These are phyloP conservation scores for Eremothecium coryli DNA, from an alignment of 1,139 yeast genomes.

Conservation along the genomic window DNA sequence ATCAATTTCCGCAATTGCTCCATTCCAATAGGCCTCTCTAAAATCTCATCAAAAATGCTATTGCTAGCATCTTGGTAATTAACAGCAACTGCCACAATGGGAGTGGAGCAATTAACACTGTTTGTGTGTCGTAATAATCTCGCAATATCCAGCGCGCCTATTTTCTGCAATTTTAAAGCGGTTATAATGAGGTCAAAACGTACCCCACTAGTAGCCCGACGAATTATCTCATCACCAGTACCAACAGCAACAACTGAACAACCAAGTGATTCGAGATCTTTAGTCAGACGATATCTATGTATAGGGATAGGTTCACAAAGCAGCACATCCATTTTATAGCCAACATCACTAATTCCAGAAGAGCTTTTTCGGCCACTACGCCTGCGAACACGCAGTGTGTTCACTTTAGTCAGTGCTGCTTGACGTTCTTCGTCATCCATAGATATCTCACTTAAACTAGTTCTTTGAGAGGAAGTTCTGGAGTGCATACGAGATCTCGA, in stretches of 20 bases:
- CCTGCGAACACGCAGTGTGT: constrained; percentile 25
- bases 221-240: constrained; percentile 73
- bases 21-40: constrained; percentile 65
- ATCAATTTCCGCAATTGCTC: constrained; percentile 34
- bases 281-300: constrained; percentile 59
- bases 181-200: constrained; percentile 78
- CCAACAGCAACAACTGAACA: constrained; percentile 74
- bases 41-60: constrained; percentile 57
- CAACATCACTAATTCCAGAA: constrained; percentile 14
- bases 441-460: constrained; percentile 19
- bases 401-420: constrained; percentile 26
- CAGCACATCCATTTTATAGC: constrained; percentile 47
- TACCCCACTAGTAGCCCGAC: constrained; percentile 75
- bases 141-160: constrained; percentile 65
- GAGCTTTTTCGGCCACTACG: constrained; percentile 25
- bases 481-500: constrained; percentile 10
- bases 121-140: constrained; percentile 69
- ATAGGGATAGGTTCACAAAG: constrained; percentile 85
- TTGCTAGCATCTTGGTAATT: constrained; percentile 59
- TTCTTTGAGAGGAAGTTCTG: constrained; percentile 13
- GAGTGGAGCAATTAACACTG: constrained; percentile 66
- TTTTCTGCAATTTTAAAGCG: constrained; percentile 58
- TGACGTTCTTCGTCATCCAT: constrained; percentile 24
- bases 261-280: constrained; percentile 59
- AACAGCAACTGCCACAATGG: constrained; percentile 69